Evolutionary conservation across 768 basidiomycete genomes (phyloP).

Genomic region (Amanita rubescens): DNA sequence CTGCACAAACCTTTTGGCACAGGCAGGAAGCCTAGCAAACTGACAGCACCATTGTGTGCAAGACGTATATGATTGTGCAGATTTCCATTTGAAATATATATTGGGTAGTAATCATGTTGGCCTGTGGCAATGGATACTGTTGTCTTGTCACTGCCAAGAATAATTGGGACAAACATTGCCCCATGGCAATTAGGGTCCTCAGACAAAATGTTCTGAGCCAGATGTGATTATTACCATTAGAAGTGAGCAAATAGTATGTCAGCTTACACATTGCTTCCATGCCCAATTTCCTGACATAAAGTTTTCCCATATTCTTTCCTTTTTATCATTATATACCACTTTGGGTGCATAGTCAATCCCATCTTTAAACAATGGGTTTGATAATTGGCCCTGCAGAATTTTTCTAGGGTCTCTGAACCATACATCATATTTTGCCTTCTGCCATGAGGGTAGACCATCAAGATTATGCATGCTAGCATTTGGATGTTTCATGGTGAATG

Average conservation of each 20-base stretch:
- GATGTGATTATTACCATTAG: no score
- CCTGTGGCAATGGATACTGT: slow-evolving; percentile 29
- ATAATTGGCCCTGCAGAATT: no score
- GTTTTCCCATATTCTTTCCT: slow-evolving; percentile 20
- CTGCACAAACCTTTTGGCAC: slow-evolving; percentile 6
- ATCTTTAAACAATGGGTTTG: neutral
- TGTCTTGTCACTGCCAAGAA: slow-evolving; percentile 33
- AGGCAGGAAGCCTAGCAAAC: slow-evolving; percentile 21
- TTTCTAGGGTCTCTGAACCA: no score
- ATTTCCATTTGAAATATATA: slow-evolving; percentile 26
- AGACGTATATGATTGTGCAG: slow-evolving; percentile 23
- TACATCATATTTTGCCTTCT: no score
- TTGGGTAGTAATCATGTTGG: slow-evolving; percentile 28
- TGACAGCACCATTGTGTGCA: slow-evolving; percentile 23
- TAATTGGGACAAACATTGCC: slow-evolving; percentile 23
- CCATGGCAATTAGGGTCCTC: slow-evolving; percentile 17
- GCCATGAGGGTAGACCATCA: no score
- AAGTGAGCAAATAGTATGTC: neutral
- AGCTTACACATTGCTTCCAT: slow-evolving; percentile 13
- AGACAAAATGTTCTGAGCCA: slow-evolving; percentile 16
- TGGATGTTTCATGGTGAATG: no score
- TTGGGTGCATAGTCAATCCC: slow-evolving; percentile 26
- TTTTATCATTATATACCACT: slow-evolving; percentile 24
- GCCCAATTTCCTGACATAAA: slow-evolving; percentile 36
- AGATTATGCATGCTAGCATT: no score